Conservation (phyloP, 2,329 filamentous ascomycete genomes). For the Chaetomiaceae sp. region DNA sequence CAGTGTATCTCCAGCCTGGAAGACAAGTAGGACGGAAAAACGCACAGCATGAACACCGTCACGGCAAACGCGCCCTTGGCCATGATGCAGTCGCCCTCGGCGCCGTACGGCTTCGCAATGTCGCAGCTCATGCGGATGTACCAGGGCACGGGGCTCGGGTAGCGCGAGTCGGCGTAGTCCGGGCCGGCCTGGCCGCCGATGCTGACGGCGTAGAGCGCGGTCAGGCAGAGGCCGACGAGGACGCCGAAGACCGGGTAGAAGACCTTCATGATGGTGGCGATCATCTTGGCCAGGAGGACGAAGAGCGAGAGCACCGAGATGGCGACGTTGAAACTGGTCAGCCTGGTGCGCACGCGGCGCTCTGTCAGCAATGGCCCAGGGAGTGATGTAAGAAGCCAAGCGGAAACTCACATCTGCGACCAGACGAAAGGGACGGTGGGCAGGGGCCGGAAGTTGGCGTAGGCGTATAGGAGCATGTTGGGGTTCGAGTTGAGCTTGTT, state of each 20-base stretch:
- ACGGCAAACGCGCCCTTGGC: conserved; percentile 62
- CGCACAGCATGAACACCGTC: conserved; percentile 63
- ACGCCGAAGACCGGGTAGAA: conserved; percentile 62
- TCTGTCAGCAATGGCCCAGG: no score
- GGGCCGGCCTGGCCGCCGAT: conserved; percentile 66
- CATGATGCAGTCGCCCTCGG: conserved; percentile 56
- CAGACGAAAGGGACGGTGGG: conserved; percentile 63
- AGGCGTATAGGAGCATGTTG: conserved; percentile 61
- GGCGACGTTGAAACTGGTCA: conserved; percentile 70
- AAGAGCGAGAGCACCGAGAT: conserved; percentile 72
- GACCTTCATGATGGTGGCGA: conserved; percentile 63
- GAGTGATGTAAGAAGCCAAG: no score
- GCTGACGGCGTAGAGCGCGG: conserved; percentile 58
- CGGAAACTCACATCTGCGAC: conserved; percentile 58
- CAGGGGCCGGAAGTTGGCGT: conserved; percentile 61
- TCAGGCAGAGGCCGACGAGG: conserved; percentile 50
- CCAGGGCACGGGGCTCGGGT: conserved; percentile 61
- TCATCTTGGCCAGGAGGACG: conserved; percentile 64
- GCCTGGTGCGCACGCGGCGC: no score
- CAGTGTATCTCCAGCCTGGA: background rate
- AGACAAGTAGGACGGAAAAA: background rate
- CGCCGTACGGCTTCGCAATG: conserved; percentile 48
- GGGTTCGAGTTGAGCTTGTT: conserved; percentile 71
- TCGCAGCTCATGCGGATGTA: conserved; percentile 67
- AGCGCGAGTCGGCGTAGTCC: conserved; percentile 60